Base-by-base conservation (phyloP, 345 rosid species). In the Citrus sinensis region DNA sequence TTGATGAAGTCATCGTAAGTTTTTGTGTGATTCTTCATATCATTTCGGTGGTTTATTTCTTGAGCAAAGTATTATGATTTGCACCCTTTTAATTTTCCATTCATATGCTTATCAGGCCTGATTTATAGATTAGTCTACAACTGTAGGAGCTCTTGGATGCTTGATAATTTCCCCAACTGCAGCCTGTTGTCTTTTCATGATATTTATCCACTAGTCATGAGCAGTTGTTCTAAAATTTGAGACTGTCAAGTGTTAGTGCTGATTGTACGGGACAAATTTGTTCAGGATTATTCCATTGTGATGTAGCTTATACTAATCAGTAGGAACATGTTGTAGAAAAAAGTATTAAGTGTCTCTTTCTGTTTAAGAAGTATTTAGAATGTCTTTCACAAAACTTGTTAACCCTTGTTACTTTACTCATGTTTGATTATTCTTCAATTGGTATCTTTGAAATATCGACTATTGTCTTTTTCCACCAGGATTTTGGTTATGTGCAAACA, bases 1-100 rank as follows among this genome's bases (percentile, higher is more conserved):
- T 97, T 70, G 99, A 94, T 73, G 98, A 97, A 94, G 99, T 92
- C 56, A 90, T 97, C 69, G 98, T 97, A 88, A 90, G 98, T 88
- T 80, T 73, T 29, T 14, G 29, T 75, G 16, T 71, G 39, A 9
- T 49, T 20, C 64, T 20, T 3, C n/a, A 4, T 60, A 14, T 67
- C 24, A 7, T 60, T 74, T 56, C 51, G 32, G 37, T 70, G 5
- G 29, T n/a, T 60, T 76, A 37, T 63, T 75, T 49, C 71, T 40
- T 25, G 19, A 73, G 60, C 32, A 24, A 4, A 3, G 6, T 63
- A 11, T 11, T n/a, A 56, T 22, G 0, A 16, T 65, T 62, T 10
- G 56, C 68, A 63, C 9, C 67, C 62, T 13, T 54, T 7, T 64
- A 35, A 30, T 3, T 29, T 25, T 25, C 14, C 16, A 54, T 30